These are phyloP conservation scores for Fraxinus sp. DNA, from an alignment of 305 asterid genomes.

Conservation along the genomic window DNA sequence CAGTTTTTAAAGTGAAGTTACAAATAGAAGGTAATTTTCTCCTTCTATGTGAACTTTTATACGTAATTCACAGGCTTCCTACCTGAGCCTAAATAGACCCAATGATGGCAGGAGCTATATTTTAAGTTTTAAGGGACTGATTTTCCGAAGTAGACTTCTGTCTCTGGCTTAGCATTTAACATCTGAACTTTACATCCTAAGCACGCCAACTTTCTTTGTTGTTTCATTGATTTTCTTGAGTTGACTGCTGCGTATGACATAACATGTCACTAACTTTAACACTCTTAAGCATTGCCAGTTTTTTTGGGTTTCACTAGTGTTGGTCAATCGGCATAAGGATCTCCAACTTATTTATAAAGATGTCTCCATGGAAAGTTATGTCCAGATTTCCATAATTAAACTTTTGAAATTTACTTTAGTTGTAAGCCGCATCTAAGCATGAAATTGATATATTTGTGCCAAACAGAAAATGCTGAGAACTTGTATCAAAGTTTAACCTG, in stretches of 20 bases:
- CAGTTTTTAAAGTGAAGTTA: not conserved
- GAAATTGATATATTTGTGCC: not conserved
- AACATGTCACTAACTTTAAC: not conserved
- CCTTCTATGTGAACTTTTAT: slow-evolving; percentile 4
- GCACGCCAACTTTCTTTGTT: not conserved
- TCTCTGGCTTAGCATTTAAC: not conserved
- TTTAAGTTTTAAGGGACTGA: not conserved
- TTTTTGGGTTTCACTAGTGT: not conserved
- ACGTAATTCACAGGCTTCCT: not conserved
- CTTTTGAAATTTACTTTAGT: not conserved
- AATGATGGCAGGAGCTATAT: not conserved
- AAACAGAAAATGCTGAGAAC: not conserved
- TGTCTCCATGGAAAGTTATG: not conserved
- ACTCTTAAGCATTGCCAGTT: not conserved
- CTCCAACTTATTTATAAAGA: not conserved
- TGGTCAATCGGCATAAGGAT: not conserved
- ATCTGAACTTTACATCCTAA: not conserved
- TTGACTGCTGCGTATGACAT: not conserved
- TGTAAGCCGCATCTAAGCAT: not conserved
- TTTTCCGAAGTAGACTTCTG: not conserved
- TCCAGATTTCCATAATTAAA: not conserved
- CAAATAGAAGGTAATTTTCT: not conserved
- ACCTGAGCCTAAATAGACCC: not conserved
- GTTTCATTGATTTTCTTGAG: not conserved
- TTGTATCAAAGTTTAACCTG: not conserved